A percentile compares a stretch with the other conserved stretches of the same genome.
Evolutionary conservation across 2,329 filamentous ascomycete genomes (phyloP).

Genomic region (Xylaria sp.): DNA sequence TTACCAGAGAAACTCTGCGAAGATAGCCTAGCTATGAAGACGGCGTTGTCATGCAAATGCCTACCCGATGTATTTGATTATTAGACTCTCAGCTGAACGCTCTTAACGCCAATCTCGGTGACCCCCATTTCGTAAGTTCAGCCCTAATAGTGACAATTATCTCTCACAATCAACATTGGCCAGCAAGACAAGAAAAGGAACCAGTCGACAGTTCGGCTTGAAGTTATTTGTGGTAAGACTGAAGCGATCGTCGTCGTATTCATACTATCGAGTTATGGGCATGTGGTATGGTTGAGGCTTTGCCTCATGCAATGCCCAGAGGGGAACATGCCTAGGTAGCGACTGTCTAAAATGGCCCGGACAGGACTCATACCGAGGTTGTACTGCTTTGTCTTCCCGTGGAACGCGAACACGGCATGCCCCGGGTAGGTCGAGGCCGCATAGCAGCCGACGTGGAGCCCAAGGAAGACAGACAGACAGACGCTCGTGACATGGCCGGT

Average conservation of each 20-base stretch:
- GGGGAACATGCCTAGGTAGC: too few relatives aligned
- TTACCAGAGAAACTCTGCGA: background rate
- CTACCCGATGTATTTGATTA: background rate
- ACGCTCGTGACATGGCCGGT: background rate
- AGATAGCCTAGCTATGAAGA: background rate
- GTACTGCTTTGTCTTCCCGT: background rate
- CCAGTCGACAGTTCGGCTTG: background rate
- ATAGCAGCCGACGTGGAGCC: background rate
- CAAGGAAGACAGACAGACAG: background rate
- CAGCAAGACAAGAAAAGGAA: background rate
- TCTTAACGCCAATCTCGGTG: background rate
- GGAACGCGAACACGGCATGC: background rate
- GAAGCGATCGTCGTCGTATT: background rate
- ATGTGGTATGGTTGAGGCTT: background rate
- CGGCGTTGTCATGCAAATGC: conserved; percentile 3
- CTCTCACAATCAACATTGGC: background rate
- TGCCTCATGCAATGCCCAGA: background rate
- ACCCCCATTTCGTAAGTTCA: background rate
- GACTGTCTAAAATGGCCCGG: background rate
- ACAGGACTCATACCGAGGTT: background rate
- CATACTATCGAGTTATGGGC: background rate
- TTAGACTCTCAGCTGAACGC: background rate
- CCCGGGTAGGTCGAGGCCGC: background rate
- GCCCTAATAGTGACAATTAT: background rate
- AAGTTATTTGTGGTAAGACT: background rate